Evolutionary conservation across 192 early-diverging fungal genomes (phyloP).

Genomic region (Coemansia sp.): DNA sequence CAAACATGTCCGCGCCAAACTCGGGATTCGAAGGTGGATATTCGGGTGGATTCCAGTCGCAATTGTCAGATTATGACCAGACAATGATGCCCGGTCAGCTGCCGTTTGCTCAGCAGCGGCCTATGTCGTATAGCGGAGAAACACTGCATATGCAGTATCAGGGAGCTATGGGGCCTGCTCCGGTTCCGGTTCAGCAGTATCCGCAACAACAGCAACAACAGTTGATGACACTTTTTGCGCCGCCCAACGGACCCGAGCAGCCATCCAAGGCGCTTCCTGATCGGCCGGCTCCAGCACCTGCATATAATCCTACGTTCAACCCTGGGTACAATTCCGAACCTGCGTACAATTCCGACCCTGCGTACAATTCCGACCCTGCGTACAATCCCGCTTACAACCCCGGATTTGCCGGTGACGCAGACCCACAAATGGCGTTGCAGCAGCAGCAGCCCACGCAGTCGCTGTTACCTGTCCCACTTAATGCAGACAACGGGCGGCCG

Average conservation of each 20-base stretch:
- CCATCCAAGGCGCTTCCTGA: conserved; percentile 19
- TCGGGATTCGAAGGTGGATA: conserved; percentile 2
- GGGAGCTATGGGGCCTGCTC: conserved; percentile 1
- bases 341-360: conserved; percentile 28
- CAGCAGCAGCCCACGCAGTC: conserved; percentile 7
- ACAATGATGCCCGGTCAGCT: conserved; percentile 48
- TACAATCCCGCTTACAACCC: conserved; percentile 34
- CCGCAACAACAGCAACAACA: conserved; percentile 22
- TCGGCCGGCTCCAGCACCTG: conserved; percentile 16
- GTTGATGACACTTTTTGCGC: conserved; percentile 45
- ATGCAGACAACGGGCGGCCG: conserved; percentile 4
- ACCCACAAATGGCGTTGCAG: conserved; percentile 10
- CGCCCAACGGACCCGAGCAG: conserved; percentile 19
- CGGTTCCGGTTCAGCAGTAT: conserved; percentile 7
- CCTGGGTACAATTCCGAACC: conserved; percentile 32
- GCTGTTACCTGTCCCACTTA: conserved; percentile 3
- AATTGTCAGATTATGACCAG: conserved; percentile 24
- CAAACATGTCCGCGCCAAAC: conserved; percentile 7
- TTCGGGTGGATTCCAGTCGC: conserved; percentile 4
- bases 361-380: conserved; percentile 29
- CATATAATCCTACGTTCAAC: conserved; percentile 32
- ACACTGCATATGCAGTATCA: conserved; percentile 24
- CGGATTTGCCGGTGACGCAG: conserved; percentile 10
- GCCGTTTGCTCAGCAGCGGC: conserved; percentile 16
- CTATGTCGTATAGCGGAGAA: conserved; percentile 18